phyloP scores from a whole-genome alignment of 345 rosid genomes.

The Populus pruinosa region DNA sequence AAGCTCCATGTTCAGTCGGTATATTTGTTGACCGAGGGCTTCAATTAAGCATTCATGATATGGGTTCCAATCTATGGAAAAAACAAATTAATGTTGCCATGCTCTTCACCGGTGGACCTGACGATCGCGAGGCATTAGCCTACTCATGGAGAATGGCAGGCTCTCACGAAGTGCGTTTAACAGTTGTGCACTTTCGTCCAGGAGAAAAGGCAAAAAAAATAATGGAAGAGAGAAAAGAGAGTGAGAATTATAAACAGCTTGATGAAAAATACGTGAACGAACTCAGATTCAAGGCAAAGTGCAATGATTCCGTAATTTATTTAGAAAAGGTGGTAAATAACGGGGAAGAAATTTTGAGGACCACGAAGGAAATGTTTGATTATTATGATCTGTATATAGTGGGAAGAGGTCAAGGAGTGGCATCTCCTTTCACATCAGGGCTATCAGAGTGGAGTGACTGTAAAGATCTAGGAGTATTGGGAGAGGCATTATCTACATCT shows the following conservation, averaged over 20 bases:
- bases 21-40: slow-evolving; percentile 33
- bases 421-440: slow-evolving; percentile 20
- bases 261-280: slow-evolving; percentile 37
- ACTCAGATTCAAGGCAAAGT: slow-evolving; percentile 33
- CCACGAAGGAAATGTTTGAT: slow-evolving; percentile 2
- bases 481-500: slow-evolving; percentile 27
- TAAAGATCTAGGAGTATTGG: slow-evolving; percentile 33
- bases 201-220: neutral
- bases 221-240: slow-evolving; percentile 11
- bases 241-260: neutral
- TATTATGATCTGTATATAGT: slow-evolving; percentile 36
- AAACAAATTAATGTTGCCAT: slow-evolving; percentile 2
- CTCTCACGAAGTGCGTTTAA: neutral
- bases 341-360: slow-evolving; percentile 15
- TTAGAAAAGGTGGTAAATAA: slow-evolving; percentile 20
- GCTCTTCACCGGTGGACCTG: slow-evolving; percentile 32
- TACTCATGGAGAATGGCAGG: slow-evolving; percentile 29
- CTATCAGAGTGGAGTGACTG: slow-evolving; percentile 29
- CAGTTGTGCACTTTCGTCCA: slow-evolving; percentile 19
- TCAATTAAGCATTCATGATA: neutral
- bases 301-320: slow-evolving; percentile 22
- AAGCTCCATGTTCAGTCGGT: slow-evolving; percentile 29
- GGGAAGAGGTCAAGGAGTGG: slow-evolving; percentile 24
- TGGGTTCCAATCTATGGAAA: neutral
- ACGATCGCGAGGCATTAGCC: slow-evolving; percentile 27